Evolutionary conservation across 2,329 filamentous ascomycete genomes (phyloP), one percentile per base, ranked within the genome.

Genomic region (Trichoderma sp.): DNA sequence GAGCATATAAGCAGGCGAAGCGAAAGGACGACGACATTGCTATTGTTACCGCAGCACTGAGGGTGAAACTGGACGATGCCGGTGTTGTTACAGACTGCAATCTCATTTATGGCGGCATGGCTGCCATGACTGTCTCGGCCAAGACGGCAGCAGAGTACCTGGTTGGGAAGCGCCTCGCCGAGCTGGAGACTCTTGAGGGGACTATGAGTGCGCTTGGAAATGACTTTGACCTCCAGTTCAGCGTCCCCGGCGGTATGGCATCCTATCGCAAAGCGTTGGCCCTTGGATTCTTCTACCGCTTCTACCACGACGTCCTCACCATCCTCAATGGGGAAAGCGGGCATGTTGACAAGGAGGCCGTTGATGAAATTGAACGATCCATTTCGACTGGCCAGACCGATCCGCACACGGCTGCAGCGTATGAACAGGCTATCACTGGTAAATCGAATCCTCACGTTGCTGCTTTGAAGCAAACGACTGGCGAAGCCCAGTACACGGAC

Each of bases 1-100:
- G 91, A 52, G 90, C 94, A 1, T 98, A 97, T 80, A 99, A 99
- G 80, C 94, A 98, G 78, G 89, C 95, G 0, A 99, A 99, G 83
- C 84, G 95, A 72, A 98, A 98, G 76, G 95, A 99, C 74, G 95
- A 99, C 74, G 95, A 99, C 76, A 98, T 99, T 76, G 95, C 95
- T 2, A 98, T 99, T 73, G 95, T 98, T 27, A 98, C 96, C 58
- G 89, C 91, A 32, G 93, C 94, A 1, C 79, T 98, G 67, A 87
- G 92, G 39, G 84, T 98, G 5, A 87, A 86, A 5, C 80, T 98
- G 3, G 86, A 89, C 45, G 85, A 91, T 2, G 83, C 85, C 1
- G 87, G 94, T 50, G 77, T 87, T 2, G 92, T 98, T 6, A 84
- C 89, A 69, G 89, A 90, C 70, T 89, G 88, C 69, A 92, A 91